Base-by-base conservation (phyloP, 306 rosid species). In the Prunus davidiana region DNA sequence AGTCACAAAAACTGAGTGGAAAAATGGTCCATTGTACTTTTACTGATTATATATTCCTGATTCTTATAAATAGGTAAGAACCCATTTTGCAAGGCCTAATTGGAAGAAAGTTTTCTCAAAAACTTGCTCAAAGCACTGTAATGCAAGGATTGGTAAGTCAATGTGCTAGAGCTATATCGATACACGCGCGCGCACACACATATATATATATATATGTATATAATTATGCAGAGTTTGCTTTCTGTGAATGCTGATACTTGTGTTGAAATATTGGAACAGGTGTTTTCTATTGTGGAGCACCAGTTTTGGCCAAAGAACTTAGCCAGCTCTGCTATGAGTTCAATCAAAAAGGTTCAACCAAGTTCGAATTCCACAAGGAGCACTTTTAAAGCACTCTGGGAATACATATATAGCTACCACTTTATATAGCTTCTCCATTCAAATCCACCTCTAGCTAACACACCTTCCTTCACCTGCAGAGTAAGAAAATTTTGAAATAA, bases 81-180 rank as follows among this genome's bases (percentile, higher is more conserved):
- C 99, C 55, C 99, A 96, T 88, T 96, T 96, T 81, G 99, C 99
- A 16, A 89, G 98, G 93, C 99, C 99, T 58, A 96, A 96, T 68
- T 96, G 99, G 99, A 96, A 96, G 93, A 96, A 93, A 83, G 99
- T 96, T 80, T 84, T 96, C 90, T 80, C 93, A 27, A 96, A 91
- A 84, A 85, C 91, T 52, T 89, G 90, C 76, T 91, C 99, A 76
- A 96, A 96, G 88, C 99, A 96, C 82, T 87, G 81, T 64, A 74
- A 80, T 89, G 99, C 96, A 30, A 83, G 92, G 84, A 96, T 96
- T 80, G 99, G 99, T 91, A 49, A 85, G 93, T 63, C 58, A 43
- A 63, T 69, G 70, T 82, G 73, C 60, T 77, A 32, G 24, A 45
- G 68, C 58, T 75, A 13, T 74, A 10, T 47, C 52, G 1, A 30